Base-by-base conservation (phyloP, 495 filamentous ascomycete genomes). In the Chaetomium fimeti region DNA sequence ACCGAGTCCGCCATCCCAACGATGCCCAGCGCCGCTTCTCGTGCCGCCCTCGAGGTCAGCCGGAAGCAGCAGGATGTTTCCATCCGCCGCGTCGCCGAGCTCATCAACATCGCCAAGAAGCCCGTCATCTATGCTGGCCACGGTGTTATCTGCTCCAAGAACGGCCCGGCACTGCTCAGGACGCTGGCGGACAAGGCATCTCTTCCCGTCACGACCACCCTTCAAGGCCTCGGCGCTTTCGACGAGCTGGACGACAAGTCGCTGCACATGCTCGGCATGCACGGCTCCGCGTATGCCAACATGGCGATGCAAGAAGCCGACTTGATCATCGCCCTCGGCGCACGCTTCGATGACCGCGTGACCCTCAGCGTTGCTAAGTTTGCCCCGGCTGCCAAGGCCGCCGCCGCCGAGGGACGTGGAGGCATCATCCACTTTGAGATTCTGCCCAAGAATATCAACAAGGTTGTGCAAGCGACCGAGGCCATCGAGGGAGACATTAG, bases 361-460 rank as follows among this genome's bases (percentile, higher is more conserved):
- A 91, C 89, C 13, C 75, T 78, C 28, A 84, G 76, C 66, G 72
- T 90, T 15, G 62, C 81, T 62, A 88, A 86, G 72, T 92, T 91
- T 62, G 89, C 86, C 3, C 89, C 89, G 5, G 78, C 76, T 13
- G 89, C 89, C 29, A 87, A 82, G 75, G 78, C 81, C 24, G 89
- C 89, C 1, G 89, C 87, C 16, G 75, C 77, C 15, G 89, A 91
- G 71, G 84, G 84, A 13, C 87, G 89, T 45, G 89, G 89, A 61
- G 89, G 89, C 66, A 92, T 92, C 69, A 80, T 92, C 47, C 89
- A 92, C 74, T 92, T 92, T 61, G 89, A 91, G 71, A 88, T 92
- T 66, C 83, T 91, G 83, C 89, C 89, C 42, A 92, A 92, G 82
- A 92, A 92, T 75, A 91, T 92, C 77, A 92, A 92, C 82, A 92